Base-by-base conservation (phyloP, 176 grass and related monocot genomes). In the Oryza rufipogon region DNA sequence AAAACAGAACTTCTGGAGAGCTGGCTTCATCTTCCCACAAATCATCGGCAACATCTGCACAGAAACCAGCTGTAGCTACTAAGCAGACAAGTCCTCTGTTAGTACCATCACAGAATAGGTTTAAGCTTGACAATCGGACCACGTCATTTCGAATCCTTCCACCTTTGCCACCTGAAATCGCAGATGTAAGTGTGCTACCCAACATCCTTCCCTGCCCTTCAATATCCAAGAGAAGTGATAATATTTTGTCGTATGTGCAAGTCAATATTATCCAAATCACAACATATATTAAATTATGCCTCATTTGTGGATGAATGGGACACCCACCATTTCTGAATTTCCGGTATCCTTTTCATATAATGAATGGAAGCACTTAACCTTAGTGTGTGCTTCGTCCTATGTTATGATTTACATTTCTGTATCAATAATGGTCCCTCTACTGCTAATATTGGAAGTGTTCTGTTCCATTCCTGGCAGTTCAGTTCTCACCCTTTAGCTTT, bases 101-200 rank as follows among this genome's bases (percentile, higher is more conserved):
- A 75, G 76, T 36, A 63, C 73, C 64, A 36, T 46, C 28, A 0
- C 80, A 83, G 70, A 91, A 89, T 79, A 88, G 87, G 79, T 94
- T 92, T 87, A 99, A 89, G 90, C 85, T 92, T 69, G 96, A 99
- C 81, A 96, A 96, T 51, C 89, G 83, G 20, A 85, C 96, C 6
- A 91, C 94, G 42, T 90, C 93, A 80, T 99, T 99, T 82, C 88
- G 90, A 75, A 86, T 96, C 76, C 93, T 99, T 87, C 90, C 95
- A 91, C 89, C 96, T 74, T 93, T 99, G 58, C 93, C 91, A 19
- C 73, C 86, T 74, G 91, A 91, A 80, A 88, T 94, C 76, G 81
- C 96, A 80, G 87, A 96, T 83, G 96, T 96, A 89, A 88, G 86
- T 92, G 23, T 71, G n/a, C 60, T 36, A 71, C 69, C 56, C 38